Base-by-base conservation (phyloP, 2,329 filamentous ascomycete species). In the Venturiaceae sp. region DNA sequence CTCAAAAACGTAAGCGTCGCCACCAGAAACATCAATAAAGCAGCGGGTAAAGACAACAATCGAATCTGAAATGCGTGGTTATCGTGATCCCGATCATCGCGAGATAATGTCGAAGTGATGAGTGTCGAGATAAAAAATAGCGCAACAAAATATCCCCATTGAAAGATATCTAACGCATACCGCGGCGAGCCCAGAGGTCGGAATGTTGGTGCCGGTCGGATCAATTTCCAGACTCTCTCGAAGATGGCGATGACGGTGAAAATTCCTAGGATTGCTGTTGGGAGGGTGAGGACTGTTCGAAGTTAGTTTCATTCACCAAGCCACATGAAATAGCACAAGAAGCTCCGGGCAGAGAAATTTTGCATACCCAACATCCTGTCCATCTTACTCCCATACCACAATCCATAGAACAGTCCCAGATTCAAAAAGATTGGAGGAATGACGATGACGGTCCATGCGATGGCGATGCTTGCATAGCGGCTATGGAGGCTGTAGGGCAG, bases 391-490 rank as follows among this genome's bases (percentile, higher is more conserved):
- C 57, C 57, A 39, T 54, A 58, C 57, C 57, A 58, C 1, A 58
- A 30, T 21, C 57, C 57, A 50, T 58, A 58, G 32, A 58, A 59
- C 19, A 57, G 28, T 3, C 58, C 53, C 21, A 56, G 19, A 46
- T 59, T 59, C 19, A 59, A 30, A 28, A 59, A 57, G 13, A 59
- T 30, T 8, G 58, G 58, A 21, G 58, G 58, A 14, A 59, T 57
- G 58, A 56, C 36, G 36, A 58, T 58, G 47, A 58, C 46, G 6
- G 46, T 58, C 57, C 57, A 58, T 11, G 57, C 47, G 19, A 54
- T 37, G 3, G 57, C 57, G 14, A 58, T 58, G 3, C 28, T 21
- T 16, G 44, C 32, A 30, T 58, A 53, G 19, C 57, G 57, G 30
- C 19, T 26, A 28, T 54, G 57, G n/a, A 58, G 33, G 23, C 46